phyloP scores from a whole-genome alignment of 257 asterid genomes.

The Primulina tabacum region DNA sequence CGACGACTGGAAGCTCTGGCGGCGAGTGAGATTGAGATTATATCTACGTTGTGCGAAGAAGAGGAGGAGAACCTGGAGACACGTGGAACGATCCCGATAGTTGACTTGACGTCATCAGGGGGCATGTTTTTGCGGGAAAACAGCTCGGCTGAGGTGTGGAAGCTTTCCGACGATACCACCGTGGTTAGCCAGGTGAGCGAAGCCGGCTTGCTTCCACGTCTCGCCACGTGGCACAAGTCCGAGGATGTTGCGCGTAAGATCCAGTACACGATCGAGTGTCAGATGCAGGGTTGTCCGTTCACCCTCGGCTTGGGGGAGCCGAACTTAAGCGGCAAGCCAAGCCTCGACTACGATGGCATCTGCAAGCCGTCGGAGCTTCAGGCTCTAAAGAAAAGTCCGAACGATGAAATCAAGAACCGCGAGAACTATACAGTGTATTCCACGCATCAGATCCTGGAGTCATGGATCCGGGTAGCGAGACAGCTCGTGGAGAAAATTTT shows the following conservation, averaged over 20 bases:
- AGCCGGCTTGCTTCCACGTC: constrained; percentile 66
- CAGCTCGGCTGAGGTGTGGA: constrained; percentile 93
- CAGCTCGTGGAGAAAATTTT: constrained; percentile 42
- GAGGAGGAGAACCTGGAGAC: constrained; percentile 55
- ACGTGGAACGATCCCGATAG: constrained; percentile 60
- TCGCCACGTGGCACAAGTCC: constrained; percentile 62
- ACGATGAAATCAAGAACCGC: constrained; percentile 36
- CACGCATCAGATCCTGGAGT: constrained; percentile 67
- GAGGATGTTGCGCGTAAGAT: constrained; percentile 64
- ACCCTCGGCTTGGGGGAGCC: constrained; percentile 94
- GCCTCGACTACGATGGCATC: constrained; percentile 69
- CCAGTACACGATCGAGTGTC: constrained; percentile 60
- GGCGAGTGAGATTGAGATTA: constrained; percentile 54
- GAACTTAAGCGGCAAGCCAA: constrained; percentile 72
- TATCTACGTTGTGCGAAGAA: constrained; percentile 60
- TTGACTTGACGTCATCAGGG: constrained; percentile 44
- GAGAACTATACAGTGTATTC: constrained; percentile 66
- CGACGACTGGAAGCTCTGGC: constrained; percentile 64
- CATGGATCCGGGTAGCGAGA: constrained; percentile 62
- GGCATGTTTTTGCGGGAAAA: constrained; percentile 49
- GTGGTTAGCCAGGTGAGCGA: constrained; percentile 77
- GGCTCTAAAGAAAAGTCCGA: constrained; percentile 51
- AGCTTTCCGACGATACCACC: constrained; percentile 54
- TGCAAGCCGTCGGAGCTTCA: constrained; percentile 76
- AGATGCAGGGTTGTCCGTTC: constrained; percentile 71